Evolutionary conservation across 345 rosid species (phyloP).

Genomic region (Cardamine resedifolia): DNA sequence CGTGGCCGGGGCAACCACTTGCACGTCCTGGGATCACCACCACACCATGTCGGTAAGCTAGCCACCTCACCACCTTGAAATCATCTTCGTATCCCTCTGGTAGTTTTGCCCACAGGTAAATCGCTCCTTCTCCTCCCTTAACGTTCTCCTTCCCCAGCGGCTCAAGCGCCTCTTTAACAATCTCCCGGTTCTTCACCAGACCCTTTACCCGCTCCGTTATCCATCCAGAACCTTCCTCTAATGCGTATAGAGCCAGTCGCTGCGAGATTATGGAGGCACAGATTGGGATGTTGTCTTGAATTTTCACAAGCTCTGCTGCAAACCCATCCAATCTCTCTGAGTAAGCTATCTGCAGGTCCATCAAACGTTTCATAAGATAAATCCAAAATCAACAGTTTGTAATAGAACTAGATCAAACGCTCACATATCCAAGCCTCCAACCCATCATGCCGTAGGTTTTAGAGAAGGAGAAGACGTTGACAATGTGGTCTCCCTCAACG

Average conservation of each 20-base stretch:
- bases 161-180: conserved; percentile 68
- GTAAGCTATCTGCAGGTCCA: conserved; percentile 72
- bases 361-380: not conserved
- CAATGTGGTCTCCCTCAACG: conserved; percentile 84
- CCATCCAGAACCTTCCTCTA: conserved; percentile 83
- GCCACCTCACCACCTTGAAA: conserved; percentile 77
- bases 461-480: conserved; percentile 95
- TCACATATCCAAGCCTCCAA: conserved; percentile 99
- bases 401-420: conserved; percentile 27
- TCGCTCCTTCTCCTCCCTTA: conserved; percentile 94
- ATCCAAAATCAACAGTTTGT: not conserved
- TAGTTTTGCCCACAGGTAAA: conserved; percentile 91
- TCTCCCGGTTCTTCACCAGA: conserved; percentile 76
- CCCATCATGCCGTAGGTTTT: conserved; percentile 99
- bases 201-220: conserved; percentile 62
- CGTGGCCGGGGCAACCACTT: conserved; percentile 65
- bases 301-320: conserved; percentile 66
- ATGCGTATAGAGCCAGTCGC: conserved; percentile 71
- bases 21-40: conserved; percentile 85
- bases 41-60: conserved; percentile 74
- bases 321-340: conserved; percentile 78
- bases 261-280: conserved; percentile 87
- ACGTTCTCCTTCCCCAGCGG: conserved; percentile 75
- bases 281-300: conserved; percentile 95
- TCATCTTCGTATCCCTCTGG: conserved; percentile 54